Evolutionary conservation across 176 grass and related monocot species (phyloP), one percentile per base, ranked within the genome.

Genomic region (Oropetium thomaeum): DNA sequence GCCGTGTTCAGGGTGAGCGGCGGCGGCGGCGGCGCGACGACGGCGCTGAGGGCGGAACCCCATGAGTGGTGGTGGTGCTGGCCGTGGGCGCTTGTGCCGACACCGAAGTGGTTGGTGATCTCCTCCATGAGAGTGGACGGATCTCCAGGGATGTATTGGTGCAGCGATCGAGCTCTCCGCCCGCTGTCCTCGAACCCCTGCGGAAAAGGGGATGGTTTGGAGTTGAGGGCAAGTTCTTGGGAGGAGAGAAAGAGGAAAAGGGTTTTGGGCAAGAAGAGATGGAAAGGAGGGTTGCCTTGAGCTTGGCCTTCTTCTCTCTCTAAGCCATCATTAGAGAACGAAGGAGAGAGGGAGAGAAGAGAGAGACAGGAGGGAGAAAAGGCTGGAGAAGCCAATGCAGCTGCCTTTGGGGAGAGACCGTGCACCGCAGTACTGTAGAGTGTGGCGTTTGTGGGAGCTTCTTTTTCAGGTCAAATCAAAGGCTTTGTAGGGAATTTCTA

Each of bases 391-490:
- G 63, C 70, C 82, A 85, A 69, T 77, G 73, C 70, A 60, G 19
- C 22, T 53, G 58, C 77, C 79, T 79, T 85, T 83, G 76, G 75
- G 79, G 83, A 85, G 70, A 83, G 77, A 78, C 60, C 77, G 55
- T 79, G 81, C 40, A 67, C n/a, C n/a, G n/a, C n/a, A n/a, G 64
- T 69, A n/a, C 71, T 32, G 54, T 77, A 67, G 85, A 64, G 33
- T 37, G 70, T 37, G 70, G 47, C 71, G 73, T 43, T 74, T 73
- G 84, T 70, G 81, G 81, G 63, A 83, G 75, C 88, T 86, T 80
- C 79, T 86, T 91, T 94, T 91, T 74, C 54, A 65, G n/a, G 88
- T 91, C 92, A 91, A 88, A 95, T 95, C 88, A 81, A 78, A 66
- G 43, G 65, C 43, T 79, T 53, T 76, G 35, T 38, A 38, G 35